Evolutionary conservation across 805 yeast species (phyloP), one percentile per base, ranked within the genome.

Genomic region (Blastobotrys attinorum): DNA sequence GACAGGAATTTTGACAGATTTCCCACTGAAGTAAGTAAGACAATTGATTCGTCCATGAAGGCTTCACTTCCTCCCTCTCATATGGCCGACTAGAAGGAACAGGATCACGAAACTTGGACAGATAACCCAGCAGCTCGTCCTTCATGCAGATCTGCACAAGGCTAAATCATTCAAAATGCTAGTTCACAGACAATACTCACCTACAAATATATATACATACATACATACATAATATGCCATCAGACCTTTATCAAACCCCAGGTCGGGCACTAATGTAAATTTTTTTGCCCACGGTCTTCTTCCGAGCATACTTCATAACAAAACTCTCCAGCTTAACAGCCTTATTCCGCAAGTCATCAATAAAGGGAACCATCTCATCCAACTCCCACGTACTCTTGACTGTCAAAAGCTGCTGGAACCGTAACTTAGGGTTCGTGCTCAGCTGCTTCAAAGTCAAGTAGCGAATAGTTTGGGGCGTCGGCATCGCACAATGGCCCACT

Each of bases 311-410:
- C 56, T 81, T 82, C 72, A 79, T 66, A 25, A 79, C 64, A 50
- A 79, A 77, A 40, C 65, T 71, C 23, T 81, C 87, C 15, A 71
- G 61, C 59, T 76, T 80, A 25, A 74, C 44, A n/a, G 50, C 54
- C 7, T 71, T 72, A 44, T 73, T 73, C 56, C 81, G 77, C 25
- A 83, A 58, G 33, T 79, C 82, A 15, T 70, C 72, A 10, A 87
- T 61, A 53, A 76, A 81, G 6, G 92, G 89, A 35, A 61, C 66
- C 2, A 83, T 66, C 22, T 82, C 88, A 0, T 66, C 65, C n/a
- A 81, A 45, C 0, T 65, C 71, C 92, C 92, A 83, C 6, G 65
- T 63, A 0, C 70, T 51, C 57, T 82, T 84, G 35, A 73, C 48
- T 22, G 65, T 61, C 54, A 83, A 78, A 21, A 83, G 62, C 40